Evolutionary conservation across 345 rosid species (phyloP).

Genomic region (Aurinia saxatilis): DNA sequence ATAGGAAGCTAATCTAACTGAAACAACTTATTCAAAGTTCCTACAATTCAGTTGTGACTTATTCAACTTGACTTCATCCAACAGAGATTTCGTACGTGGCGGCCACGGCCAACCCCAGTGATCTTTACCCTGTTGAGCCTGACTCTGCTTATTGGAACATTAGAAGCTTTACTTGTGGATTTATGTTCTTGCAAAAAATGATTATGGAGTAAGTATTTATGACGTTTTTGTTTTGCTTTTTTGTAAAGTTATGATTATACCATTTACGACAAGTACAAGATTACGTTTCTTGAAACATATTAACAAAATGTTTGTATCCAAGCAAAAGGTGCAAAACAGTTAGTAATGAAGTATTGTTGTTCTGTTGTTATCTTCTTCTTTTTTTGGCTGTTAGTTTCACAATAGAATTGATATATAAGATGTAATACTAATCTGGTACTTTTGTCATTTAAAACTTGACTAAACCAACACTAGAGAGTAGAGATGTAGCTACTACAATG

Average conservation of each 20-base stretch:
- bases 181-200: background rate
- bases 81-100: no score
- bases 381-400: background rate
- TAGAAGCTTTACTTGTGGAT: background rate
- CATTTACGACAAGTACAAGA: background rate
- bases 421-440: no score
- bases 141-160: slow-evolving; percentile 27
- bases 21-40: no score
- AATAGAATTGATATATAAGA: background rate
- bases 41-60: no score
- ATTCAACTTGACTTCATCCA: no score
- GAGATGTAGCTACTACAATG: no score
- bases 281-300: background rate
- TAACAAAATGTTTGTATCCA: no score
- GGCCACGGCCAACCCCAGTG: slow-evolving; percentile 28
- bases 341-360: background rate
- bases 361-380: background rate
- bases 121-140: slow-evolving; percentile 28
- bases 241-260: background rate
- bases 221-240: background rate
- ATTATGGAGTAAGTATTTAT: background rate
- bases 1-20: no score
- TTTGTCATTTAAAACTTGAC: no score
- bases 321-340: background rate
- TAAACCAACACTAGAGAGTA: no score